These are phyloP conservation scores for Picochlorum sp. DNA, from an alignment of 139 green algal species.

Conservation along the genomic window DNA sequence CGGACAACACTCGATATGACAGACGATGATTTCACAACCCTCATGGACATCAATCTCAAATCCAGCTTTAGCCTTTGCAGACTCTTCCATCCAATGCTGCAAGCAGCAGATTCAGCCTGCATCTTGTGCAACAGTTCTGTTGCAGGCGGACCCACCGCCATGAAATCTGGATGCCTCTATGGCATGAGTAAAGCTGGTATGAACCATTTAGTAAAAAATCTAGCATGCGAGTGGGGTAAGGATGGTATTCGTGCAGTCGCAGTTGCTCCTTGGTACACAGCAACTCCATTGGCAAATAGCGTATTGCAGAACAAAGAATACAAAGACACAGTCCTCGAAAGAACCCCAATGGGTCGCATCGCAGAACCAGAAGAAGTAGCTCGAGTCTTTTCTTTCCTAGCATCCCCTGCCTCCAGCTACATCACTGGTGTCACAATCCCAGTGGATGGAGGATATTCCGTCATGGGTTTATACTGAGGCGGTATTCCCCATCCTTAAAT, in stretches of 20 bases:
- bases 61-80: constrained; percentile 64
- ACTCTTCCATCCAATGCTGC: constrained; percentile 40
- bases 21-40: constrained; percentile 48
- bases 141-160: constrained; percentile 66
- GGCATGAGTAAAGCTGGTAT: constrained; percentile 84
- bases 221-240: constrained; percentile 81
- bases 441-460: constrained; percentile 70
- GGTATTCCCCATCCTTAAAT: no score
- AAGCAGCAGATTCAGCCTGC: constrained; percentile 16
- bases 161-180: constrained; percentile 68
- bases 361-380: constrained; percentile 63
- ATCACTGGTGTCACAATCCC: constrained; percentile 73
- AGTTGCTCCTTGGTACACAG: constrained; percentile 87
- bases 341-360: constrained; percentile 71
- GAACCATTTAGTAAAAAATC: constrained; percentile 78
- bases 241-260: constrained; percentile 75
- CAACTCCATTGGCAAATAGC: constrained; percentile 56
- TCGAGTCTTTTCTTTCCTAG: constrained; percentile 58
- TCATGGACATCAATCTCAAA: constrained; percentile 77
- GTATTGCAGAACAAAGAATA: constrained; percentile 42
- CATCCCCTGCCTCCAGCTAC: constrained; percentile 55
- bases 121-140: constrained; percentile 83
- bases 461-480: background rate
- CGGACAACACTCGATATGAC: constrained; percentile 52
- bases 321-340: constrained; percentile 41